Evolutionary conservation across 371 early-diverging fungal genomes (phyloP), one percentile per base, ranked within the genome.

Genomic region (Encephalitozoon intestinalis): DNA sequence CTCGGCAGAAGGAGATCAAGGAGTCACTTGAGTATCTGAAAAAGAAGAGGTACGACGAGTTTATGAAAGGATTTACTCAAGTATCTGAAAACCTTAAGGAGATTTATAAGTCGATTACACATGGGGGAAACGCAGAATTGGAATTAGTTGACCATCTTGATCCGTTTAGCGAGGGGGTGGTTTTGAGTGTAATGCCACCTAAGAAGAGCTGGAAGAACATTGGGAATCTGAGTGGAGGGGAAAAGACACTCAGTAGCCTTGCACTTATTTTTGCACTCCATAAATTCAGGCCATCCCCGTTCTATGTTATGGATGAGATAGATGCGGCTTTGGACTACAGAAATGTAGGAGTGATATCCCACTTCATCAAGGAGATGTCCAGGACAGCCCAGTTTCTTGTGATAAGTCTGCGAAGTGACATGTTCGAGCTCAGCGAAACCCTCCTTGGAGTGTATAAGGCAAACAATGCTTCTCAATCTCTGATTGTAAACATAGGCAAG

Each of bases 231-330:
- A 95, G 96, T 25, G 99, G 99, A 75, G 99, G 99, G 76, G 98
- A 99, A 87, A 96, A 97, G 91, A 98, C 99, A 0, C 86, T 99
- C 40, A 91, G 92, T 81, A 95, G 96, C 18, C 87, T 99, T 40
- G 94, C 97, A 0, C 88, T 99, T 40, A 95, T 99, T 11, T 98
- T 98, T 88, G 98, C 99, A 0, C 87, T 99, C 54, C 99, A 99
- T 83, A 94, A 93, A 83, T 97, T 90, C 88, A 94, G 93, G 78
- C 99, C 99, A 1, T 96, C 96, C 8, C 96, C 97, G 12, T 86
- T 99, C 23, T 99, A 99, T 85, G 93, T 98, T 21, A 96, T 98
- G 97, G 99, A 99, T 86, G 99, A 99, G 85, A 97, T 98, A 78
- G 99, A 99, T 84, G 99, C 99, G 0, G 99, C 99, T 1, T 86